Evolutionary conservation across 1,139 yeast species (phyloP), one percentile per base, ranked within the genome.

Genomic region (Yamadazyma oceani): DNA sequence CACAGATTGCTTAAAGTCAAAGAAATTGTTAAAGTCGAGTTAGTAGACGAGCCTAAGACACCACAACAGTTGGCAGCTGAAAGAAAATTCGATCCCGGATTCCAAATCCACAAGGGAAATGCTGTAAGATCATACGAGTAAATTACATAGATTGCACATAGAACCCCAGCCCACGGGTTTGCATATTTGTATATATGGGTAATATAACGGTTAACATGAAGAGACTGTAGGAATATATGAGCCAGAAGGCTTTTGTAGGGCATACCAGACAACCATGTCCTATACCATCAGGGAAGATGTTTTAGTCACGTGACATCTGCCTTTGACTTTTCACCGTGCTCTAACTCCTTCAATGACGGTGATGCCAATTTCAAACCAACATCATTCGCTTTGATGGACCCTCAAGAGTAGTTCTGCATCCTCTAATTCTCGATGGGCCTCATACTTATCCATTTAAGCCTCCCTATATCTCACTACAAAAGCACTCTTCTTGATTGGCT

Each of bases 21-120:
- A 61, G 97, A 92, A 60, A 69, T 92, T 40, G 92, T 92, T n/a
- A 77, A 77, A 41, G 94, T 92, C 22, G 94, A 89, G 50, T 68
- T 89, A 31, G 82, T 85, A 7, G 81, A 81, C 32, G 64, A 70
- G 26, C 62, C 60, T 17, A 61, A 77, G 51, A 60, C 78, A 2
- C 72, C 67, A 35, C 58, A 61, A n/a, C 69, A 83, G 51, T 68
- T 81, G 55, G 69, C 82, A 39, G 55, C 54, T n/a, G 69, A 68
- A 31, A 75, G 90, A 62, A 82, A 77, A 56, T 70, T 73, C 38
- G 73, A 74, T 35, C 80, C 87, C 10, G 95, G 95, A 0, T 83
- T 77, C 49, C 54, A 53, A 25, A 44, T 62, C 19, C 37, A 48
- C 7, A 52, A 54, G 34, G 42, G 42, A 4, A 23, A 40, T 12